These are phyloP conservation scores for Glaciozyma martinii DNA, from an alignment of 768 basidiomycete genomes.

Conservation along the genomic window DNA sequence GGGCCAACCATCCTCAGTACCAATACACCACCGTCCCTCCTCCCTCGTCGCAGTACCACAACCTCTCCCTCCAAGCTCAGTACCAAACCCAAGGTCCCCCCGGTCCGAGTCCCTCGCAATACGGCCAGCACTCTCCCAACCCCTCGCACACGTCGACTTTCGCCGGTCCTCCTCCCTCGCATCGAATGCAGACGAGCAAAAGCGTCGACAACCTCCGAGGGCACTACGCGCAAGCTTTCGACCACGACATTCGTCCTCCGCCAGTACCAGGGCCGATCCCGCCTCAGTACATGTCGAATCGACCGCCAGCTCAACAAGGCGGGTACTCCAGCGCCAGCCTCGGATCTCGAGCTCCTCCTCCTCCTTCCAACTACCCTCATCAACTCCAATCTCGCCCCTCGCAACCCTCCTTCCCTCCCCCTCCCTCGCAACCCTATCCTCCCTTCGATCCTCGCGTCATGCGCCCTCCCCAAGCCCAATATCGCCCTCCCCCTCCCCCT, in stretches of 20 bases:
- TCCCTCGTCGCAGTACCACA: slow-evolving; percentile 25
- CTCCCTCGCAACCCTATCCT: background rate
- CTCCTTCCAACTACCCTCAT: background rate
- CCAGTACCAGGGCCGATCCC: slow-evolving; percentile 5
- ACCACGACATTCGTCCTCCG: slow-evolving; percentile 1
- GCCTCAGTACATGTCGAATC: background rate
- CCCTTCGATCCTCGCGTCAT: background rate
- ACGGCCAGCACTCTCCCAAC: background rate
- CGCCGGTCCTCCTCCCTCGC: background rate
- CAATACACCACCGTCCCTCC: slow-evolving; percentile 23
- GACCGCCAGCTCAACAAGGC: background rate
- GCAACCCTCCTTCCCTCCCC: background rate
- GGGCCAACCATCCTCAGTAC: slow-evolving; percentile 6
- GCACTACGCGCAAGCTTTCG: slow-evolving; percentile 4
- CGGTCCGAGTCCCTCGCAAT: background rate
- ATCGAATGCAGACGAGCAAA: background rate
- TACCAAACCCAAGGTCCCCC: background rate
- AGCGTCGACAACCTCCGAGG: slow-evolving; percentile 28
- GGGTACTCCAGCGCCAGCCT: background rate
- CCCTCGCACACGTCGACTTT: background rate
- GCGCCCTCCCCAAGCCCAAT: background rate
- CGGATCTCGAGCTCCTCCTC: background rate
- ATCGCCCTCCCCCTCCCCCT: background rate
- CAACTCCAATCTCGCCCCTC: background rate
- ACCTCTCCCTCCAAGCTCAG: slow-evolving; percentile 18